Evolutionary conservation across 495 filamentous ascomycete genomes (phyloP).

Genomic region (Aspergillus leporis): DNA sequence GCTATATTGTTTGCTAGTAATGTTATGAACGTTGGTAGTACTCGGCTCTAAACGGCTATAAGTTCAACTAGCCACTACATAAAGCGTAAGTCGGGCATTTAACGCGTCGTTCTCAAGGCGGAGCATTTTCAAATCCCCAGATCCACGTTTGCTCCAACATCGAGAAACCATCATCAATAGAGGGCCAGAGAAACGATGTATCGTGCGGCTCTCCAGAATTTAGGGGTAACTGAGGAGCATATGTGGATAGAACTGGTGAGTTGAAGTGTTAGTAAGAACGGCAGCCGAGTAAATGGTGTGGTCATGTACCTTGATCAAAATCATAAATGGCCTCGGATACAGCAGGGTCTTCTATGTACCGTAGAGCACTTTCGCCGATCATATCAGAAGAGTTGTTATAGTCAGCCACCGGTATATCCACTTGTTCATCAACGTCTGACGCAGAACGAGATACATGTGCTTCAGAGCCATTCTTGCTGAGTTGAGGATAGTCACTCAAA

Average conservation of each 20-base stretch:
- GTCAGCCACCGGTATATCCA: not conserved
- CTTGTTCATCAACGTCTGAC: not conserved
- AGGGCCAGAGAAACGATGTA: not conserved
- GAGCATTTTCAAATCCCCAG: constrained; percentile 12
- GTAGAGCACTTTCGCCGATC: not conserved
- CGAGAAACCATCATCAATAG: constrained; percentile 5
- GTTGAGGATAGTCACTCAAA: not conserved
- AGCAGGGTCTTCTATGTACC: constrained; percentile 15
- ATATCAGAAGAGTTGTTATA: not conserved
- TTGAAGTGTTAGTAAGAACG: not conserved
- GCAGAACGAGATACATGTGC: not conserved
- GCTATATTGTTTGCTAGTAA: too few species aligned
- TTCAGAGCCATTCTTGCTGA: not conserved
- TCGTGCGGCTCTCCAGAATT: not conserved
- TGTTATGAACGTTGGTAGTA: too few species aligned
- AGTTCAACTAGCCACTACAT: too few species aligned
- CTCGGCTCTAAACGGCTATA: too few species aligned
- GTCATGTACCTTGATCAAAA: constrained; percentile 16
- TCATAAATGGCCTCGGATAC: constrained; percentile 14
- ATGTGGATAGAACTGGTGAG: constrained; percentile 4
- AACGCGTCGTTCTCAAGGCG: constrained; percentile 3
- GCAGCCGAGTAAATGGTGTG: not conserved
- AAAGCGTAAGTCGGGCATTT: too few species aligned
- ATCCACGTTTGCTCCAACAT: constrained; percentile 18
- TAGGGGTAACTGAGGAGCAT: not conserved